Base-by-base conservation (phyloP, 345 rosid genomes). In the Diplotaxis tenuifolia region DNA sequence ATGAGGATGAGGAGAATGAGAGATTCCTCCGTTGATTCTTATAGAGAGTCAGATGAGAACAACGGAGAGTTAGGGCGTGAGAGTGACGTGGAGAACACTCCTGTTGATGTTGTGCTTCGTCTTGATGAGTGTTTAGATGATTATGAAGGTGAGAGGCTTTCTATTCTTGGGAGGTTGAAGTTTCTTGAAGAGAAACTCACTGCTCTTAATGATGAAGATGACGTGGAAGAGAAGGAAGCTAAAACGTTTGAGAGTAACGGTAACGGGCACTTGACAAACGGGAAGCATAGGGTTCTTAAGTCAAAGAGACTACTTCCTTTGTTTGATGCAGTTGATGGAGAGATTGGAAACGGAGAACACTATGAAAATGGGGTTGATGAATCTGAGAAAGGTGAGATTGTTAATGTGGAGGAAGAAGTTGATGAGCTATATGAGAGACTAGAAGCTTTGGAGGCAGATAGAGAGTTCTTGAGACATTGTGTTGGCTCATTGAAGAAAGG, bases 231-330 rank as follows among this genome's bases (percentile, higher is more conserved):
- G 2, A 85, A 85, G 73, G 89, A 86, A 67, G 78, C 64, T 20
- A 79, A 85, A 78, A 49, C 84, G 70, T 20, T 76, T 64, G 78
- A 82, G 53, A 71, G 85, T 16, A 83, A 84, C 34, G 90, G 86
- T 54, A 72, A 77, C 65, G 93, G 86, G 20, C 85, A 86, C 68
- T 53, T 49, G 72, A 79, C 81, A 74, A 90, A 93, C 50, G 91
- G 92, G 22, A 83, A 80, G 34, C 84, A 79, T 23, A 34, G 72
- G 75, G 14, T 85, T 65, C 4, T 65, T 85, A 20, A 95, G 80
- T 89, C 96, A 19, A 95, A 95, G 84, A 90, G 87, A 69, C 88
- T 95, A 60, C 99, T 95, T 66, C 97, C 99, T 1, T 83, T 92
- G 56, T 89, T 96, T 22, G 88, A 96, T 66, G 97, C 94, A 1